Base-by-base conservation (phyloP, 257 asterid genomes). In the Eustoma russellianum region DNA sequence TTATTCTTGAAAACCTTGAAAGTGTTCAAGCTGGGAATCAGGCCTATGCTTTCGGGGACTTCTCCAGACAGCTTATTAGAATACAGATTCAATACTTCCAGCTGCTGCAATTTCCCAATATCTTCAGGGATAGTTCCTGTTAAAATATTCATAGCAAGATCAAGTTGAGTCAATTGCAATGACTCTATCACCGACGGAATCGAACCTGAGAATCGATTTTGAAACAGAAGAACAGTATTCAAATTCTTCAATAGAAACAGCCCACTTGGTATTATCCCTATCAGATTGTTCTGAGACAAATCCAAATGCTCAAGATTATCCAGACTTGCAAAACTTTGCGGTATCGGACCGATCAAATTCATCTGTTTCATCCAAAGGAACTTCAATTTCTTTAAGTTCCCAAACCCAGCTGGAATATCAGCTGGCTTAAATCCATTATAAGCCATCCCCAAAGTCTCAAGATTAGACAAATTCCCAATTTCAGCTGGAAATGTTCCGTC, bases 111-210 rank as follows among this genome's bases (percentile, higher is more conserved):
- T 63, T 82, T 81, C 12, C 88, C 95, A 35, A 87, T 28, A 63
- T 75, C 91, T 50, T 64, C 86, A 0, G 98, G 94, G 24, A 91
- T 80, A 61, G 15, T 46, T 28, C 96, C 96, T 0, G 76, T 75
- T 70, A 91, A 52, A 13, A 60, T 50, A 61, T 91, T 91, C 70
- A 58, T 63, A 3, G 92, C 46, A 18, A 91, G 63, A 67, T 91
- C 96, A 43, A 84, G 2, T 15, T 72, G 81, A 0, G 65, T 69
- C 83, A 91, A 24, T 5, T 67, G 65, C 51, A 78, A 46, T 0
- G 83, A 72, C 38, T 67, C 74, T 13, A 80, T 70, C 56, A 33
- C 61, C 19, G 49, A 73, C 30, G 98, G 95, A 28, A 91, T 75
- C 10, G 59, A 7, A 45, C 96, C 96, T 6, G 93, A 75, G 7